Percentiles rank a stretch among this genome's conserved stretches.
These are phyloP conservation scores for Aureobasidium sp. DNA, from an alignment of 2,329 filamentous ascomycete genomes.

Conservation along the genomic window DNA sequence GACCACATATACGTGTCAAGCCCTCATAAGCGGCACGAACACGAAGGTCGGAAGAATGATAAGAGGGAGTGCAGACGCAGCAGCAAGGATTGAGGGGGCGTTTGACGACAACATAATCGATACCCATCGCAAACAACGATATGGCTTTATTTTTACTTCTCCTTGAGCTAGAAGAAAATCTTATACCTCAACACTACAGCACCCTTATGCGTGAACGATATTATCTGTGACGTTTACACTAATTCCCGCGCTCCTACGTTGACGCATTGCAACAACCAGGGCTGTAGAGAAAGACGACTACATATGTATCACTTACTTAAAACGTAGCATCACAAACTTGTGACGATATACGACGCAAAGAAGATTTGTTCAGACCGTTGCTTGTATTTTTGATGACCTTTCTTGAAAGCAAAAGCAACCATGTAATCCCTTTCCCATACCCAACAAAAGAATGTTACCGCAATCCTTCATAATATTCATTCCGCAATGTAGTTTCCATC, in stretches of 20 bases:
- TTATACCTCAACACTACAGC: neutral
- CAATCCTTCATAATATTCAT: neutral
- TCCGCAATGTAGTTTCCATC: neutral
- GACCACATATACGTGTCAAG: neutral
- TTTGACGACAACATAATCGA: constrained; percentile 8
- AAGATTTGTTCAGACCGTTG: neutral
- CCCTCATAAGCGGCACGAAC: neutral
- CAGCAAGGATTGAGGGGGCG: neutral
- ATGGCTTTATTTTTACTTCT: constrained; percentile 1
- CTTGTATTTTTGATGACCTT: neutral
- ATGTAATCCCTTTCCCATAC: neutral
- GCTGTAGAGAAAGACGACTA: neutral
- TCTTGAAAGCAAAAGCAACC: too few relatives aligned
- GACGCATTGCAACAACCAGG: neutral
- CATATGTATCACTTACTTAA: too few relatives aligned
- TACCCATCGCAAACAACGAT: constrained; percentile 1
- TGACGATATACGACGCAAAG: neutral
- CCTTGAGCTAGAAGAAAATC: neutral
- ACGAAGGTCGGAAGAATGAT: neutral
- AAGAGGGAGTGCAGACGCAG: neutral
- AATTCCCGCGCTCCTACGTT: neutral
- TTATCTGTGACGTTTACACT: too few relatives aligned
- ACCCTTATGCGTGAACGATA: neutral
- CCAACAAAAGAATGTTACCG: neutral
- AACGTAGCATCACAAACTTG: too few relatives aligned